These are phyloP conservation scores for Balakata baccata DNA, from an alignment of 345 rosid genomes.

Conservation along the genomic window DNA sequence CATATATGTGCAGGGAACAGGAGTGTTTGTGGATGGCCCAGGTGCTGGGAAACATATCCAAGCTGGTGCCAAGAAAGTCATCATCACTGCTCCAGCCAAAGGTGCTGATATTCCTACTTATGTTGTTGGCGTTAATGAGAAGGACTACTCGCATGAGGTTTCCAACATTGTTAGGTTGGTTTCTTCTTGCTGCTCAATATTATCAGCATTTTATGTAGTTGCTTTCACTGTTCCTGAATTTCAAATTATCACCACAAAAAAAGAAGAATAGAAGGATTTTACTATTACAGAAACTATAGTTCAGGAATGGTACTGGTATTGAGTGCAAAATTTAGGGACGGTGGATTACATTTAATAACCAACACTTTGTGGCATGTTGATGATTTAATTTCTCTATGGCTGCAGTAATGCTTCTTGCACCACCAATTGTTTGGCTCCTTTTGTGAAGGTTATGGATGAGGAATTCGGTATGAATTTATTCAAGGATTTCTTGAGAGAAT, in stretches of 20 bases:
- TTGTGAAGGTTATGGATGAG: conserved; percentile 83
- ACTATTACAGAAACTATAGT: too few species aligned
- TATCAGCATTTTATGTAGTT: too few species aligned
- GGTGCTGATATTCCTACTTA: conserved; percentile 98
- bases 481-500: background rate
- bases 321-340: too few species aligned
- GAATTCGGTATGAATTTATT: conserved; percentile 59
- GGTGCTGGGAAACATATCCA: conserved; percentile 99
- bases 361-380: background rate
- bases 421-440: conserved; percentile 94
- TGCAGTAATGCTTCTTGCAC: conserved; percentile 98
- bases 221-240: too few species aligned
- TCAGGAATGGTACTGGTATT: too few species aligned
- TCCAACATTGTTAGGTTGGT: conserved; percentile 78
- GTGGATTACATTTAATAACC: too few species aligned
- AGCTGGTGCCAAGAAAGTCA: conserved; percentile 96
- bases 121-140: conserved; percentile 88
- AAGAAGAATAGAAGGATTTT: too few species aligned
- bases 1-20: conserved; percentile 60
- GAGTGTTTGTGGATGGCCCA: conserved; percentile 99
- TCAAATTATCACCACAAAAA: too few species aligned
- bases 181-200: background rate
- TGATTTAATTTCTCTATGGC: background rate
- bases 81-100: conserved; percentile 98
- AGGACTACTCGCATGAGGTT: conserved; percentile 70